A percentile compares a stretch with the other conserved stretches of the same genome.
These are phyloP conservation scores for Ogataea pini DNA, from an alignment of 805 yeast genomes.

Conservation along the genomic window DNA sequence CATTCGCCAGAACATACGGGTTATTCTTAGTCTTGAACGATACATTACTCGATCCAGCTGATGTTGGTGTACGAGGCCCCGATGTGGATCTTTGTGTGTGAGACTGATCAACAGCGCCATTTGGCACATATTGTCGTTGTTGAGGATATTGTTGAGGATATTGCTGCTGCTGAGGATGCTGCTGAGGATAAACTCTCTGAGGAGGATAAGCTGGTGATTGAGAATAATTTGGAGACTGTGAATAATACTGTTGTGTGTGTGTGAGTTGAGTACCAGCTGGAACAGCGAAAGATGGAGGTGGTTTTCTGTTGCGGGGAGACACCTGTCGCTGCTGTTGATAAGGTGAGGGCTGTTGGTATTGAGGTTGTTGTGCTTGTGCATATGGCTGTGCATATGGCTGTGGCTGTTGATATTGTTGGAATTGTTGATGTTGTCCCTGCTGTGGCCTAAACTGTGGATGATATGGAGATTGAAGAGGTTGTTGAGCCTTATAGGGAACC, in stretches of 20 bases:
- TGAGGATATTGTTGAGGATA: slow-evolving; percentile 3
- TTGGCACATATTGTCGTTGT: slow-evolving; percentile 5
- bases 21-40: slow-evolving; percentile 9
- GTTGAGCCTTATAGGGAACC: slow-evolving; percentile 7
- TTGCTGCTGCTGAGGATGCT: slow-evolving; percentile 7
- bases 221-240: slow-evolving; percentile 3
- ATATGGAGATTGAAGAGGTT: slow-evolving; percentile 20
- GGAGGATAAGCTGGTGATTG: background rate
- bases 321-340: background rate
- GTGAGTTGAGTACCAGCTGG: background rate
- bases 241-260: slow-evolving; percentile 9
- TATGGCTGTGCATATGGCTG: background rate
- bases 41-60: slow-evolving; percentile 7
- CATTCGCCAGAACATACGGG: slow-evolving; percentile 21
- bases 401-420: background rate
- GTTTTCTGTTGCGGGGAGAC: slow-evolving; percentile 10
- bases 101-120: background rate
- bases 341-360: background rate
- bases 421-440: background rate
- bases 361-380: background rate
- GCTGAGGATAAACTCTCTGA: slow-evolving; percentile 6
- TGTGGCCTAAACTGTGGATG: slow-evolving; percentile 11
- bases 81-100: slow-evolving; percentile 21
- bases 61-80: slow-evolving; percentile 10
- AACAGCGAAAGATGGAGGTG: slow-evolving; percentile 15